Base-by-base conservation (phyloP, 176 grass and related monocot genomes). In the Puya raimondii region DNA sequence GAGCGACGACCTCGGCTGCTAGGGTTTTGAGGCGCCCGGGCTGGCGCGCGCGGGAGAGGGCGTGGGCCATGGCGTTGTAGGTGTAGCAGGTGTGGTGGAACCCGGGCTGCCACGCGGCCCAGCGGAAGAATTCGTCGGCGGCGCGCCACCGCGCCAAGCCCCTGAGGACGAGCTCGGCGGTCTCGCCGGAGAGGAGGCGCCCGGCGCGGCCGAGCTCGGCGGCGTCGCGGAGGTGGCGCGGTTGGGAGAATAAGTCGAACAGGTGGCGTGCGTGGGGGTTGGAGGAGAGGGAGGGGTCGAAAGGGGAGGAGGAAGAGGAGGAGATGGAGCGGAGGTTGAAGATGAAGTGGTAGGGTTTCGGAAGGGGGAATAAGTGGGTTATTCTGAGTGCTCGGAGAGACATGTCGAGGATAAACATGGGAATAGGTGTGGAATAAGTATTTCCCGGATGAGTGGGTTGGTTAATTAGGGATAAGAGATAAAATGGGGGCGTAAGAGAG, bases 81-180 rank as follows among this genome's bases (percentile, higher is more conserved):
- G 84, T 87, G 71, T 97, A 97, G 71, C 86, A 92, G 61, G 72
- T 88, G 75, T 92, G 94, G 77, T 75, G 82, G 84, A 87, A 97
- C 10, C 77, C 80, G 29, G 69, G 81, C 80, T 82, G 89, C 65
- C 47, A 63, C 10, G 75, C 64, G 29, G 84, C 84, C 94, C 84
- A 97, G 64, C 12, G 47, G 66, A 92, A 97, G 81, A 97, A 97
- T 70, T 97, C 86, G 10, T 83, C 80, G 4, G 94, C 82, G 11
- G 88, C 66, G 64, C 73, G 80, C 89, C 86, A 97, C 64, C 72
- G 70, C 0, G 76, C 76, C 63, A 92, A 80, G 29, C 69, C 69
- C n/a, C 81, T 70, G 27, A 92, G 64, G 47, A 97, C 77, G 12
- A 53, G 66, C 76, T 97, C 84, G 1, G 57, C 80, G 2, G 54